These are phyloP conservation scores for Candida dajiaensis DNA, from an alignment of 805 yeast genomes.

Conservation along the genomic window DNA sequence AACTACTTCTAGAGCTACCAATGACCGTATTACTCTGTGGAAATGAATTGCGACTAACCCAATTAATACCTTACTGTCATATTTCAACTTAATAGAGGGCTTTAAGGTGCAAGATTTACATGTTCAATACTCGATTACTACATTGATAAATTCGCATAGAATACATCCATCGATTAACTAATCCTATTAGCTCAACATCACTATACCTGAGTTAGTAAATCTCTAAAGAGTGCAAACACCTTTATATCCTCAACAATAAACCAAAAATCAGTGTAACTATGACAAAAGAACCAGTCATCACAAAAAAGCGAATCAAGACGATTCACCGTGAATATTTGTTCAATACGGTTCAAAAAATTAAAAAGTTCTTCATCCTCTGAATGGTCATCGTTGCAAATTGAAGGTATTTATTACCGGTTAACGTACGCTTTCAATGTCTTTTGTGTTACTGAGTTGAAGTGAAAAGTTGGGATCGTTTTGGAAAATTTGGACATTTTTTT, in stretches of 20 bases:
- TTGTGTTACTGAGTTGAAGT: neutral
- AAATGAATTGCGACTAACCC: no score
- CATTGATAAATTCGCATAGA: neutral
- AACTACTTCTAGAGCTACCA: no score
- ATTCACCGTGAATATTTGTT: conserved; percentile 14
- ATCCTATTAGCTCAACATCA: neutral
- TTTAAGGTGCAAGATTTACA: neutral
- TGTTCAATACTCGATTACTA: neutral
- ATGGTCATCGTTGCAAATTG: neutral
- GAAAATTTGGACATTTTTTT: neutral
- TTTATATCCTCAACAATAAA: neutral
- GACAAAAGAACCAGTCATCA: conserved; percentile 65
- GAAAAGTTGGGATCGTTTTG: neutral
- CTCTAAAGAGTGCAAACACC: neutral
- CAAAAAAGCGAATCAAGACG: conserved; percentile 39
- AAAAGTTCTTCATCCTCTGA: conserved; percentile 20
- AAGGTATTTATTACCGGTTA: neutral
- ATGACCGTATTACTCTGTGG: no score
- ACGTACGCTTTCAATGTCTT: neutral
- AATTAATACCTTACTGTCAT: no score
- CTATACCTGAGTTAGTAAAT: neutral
- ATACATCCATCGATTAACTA: neutral
- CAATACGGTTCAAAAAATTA: conserved; percentile 27
- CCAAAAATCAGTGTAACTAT: conserved; percentile 74
- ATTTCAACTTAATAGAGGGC: neutral